A percentile compares a stretch with the other conserved stretches of the same genome.
Evolutionary conservation across 768 basidiomycete species (phyloP).

Genomic region (Hydnomerulius pinastri): DNA sequence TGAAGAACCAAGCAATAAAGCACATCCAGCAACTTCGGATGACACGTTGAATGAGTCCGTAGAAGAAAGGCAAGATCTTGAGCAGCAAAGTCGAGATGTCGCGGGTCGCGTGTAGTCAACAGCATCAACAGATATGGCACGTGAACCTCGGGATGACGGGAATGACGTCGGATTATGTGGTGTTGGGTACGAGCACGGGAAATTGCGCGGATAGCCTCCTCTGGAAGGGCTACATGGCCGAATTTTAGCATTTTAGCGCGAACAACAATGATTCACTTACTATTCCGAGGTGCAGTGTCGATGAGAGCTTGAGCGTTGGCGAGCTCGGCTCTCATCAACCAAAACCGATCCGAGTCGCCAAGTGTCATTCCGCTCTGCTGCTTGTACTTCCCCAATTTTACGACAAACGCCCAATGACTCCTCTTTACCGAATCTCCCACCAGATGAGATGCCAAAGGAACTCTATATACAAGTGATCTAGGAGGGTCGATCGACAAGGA

Average conservation of each 20-base stretch:
- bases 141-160: conserved; percentile 45
- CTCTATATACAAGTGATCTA: conserved; percentile 26
- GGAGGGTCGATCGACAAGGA: conserved; percentile 42
- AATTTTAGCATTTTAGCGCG: conserved; percentile 10
- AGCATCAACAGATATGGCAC: conserved; percentile 48
- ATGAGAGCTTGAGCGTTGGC: conserved; percentile 24
- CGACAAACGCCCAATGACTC: conserved; percentile 52
- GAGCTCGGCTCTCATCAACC: conserved; percentile 56
- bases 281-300: neutral
- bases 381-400: conserved; percentile 49
- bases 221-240: conserved; percentile 12
- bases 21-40: conserved; percentile 39
- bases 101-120: conserved; percentile 27
- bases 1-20: conserved; percentile 42
- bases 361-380: conserved; percentile 32
- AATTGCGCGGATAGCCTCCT: conserved; percentile 15
- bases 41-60: conserved; percentile 32
- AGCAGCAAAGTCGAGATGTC: conserved; percentile 34
- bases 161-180: conserved; percentile 37
- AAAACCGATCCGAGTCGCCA: conserved; percentile 55
- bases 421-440: conserved; percentile 20
- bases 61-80: conserved; percentile 37
- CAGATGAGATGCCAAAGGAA: conserved; percentile 30
- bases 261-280: conserved; percentile 14
- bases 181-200: conserved; percentile 44